A percentile compares a stretch with the other conserved stretches of the same genome.
These are phyloP conservation scores for Nakazawaea wyomingensis DNA, from an alignment of 805 yeast genomes.

Conservation along the genomic window DNA sequence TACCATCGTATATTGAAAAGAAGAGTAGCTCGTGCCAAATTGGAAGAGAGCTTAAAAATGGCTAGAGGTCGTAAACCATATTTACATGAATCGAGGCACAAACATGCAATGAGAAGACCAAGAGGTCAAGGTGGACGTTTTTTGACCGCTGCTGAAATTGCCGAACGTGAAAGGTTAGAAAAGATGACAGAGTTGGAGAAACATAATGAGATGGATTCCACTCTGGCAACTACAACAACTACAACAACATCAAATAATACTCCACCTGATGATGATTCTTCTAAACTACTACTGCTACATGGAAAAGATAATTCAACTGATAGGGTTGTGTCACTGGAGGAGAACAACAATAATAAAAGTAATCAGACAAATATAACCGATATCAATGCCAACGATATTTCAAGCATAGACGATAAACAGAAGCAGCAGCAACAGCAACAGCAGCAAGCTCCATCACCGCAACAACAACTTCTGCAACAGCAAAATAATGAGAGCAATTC, in stretches of 20 bases:
- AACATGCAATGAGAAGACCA: constrained; percentile 98
- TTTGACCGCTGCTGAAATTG: constrained; percentile 88
- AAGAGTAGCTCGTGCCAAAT: constrained; percentile 86
- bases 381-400: background rate
- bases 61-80: constrained; percentile 92
- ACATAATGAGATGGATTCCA: background rate
- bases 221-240: background rate
- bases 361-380: background rate
- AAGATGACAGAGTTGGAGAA: constrained; percentile 15
- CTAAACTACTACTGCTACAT: too few species aligned
- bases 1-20: constrained; percentile 92
- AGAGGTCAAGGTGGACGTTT: constrained; percentile 99
- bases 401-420: background rate
- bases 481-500: too few species aligned
- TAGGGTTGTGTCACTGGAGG: too few species aligned
- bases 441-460: too few species aligned
- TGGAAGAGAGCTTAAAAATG: constrained; percentile 83
- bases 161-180: constrained; percentile 47
- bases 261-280: background rate
- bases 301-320: too few species aligned
- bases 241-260: background rate
- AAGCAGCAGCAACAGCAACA: too few species aligned
- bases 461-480: too few species aligned
- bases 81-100: constrained; percentile 93
- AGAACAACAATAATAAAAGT: too few species aligned